These are phyloP conservation scores for Acanthamoeba divionensis DNA, from an alignment of 208 protist species.

Conservation along the genomic window DNA sequence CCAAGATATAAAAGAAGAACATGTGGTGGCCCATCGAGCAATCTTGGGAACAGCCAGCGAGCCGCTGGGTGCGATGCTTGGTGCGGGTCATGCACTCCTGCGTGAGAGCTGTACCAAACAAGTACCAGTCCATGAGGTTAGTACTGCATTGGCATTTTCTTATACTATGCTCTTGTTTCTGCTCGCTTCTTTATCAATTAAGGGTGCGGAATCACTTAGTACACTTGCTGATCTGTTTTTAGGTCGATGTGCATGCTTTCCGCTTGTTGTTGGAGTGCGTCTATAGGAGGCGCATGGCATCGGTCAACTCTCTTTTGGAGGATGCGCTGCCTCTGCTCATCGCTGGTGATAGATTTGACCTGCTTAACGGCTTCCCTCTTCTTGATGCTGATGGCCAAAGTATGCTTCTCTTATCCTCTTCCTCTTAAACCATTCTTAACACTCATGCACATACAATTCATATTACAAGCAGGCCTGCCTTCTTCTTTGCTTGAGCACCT, in stretches of 20 bases:
- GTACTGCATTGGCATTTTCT: too few relatives aligned
- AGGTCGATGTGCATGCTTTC: background rate
- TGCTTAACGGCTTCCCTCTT: background rate
- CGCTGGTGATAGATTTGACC: background rate
- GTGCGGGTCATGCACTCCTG: background rate
- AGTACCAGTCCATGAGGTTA: background rate
- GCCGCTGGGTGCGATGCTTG: slow-evolving; percentile 1
- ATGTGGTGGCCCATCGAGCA: background rate
- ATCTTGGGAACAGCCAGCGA: background rate
- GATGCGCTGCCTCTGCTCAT: background rate
- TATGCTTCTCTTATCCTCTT: background rate
- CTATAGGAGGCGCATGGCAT: background rate
- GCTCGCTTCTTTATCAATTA: too few relatives aligned
- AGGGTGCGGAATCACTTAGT: too few relatives aligned
- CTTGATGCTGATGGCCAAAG: background rate
- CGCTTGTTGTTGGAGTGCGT: slow-evolving; percentile 1
- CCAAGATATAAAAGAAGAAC: background rate
- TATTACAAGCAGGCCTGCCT: background rate
- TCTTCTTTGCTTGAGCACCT: background rate
- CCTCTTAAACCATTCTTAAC: background rate
- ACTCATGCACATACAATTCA: background rate
- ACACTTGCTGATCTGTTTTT: too few relatives aligned
- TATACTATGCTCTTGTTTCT: too few relatives aligned
- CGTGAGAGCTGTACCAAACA: background rate
- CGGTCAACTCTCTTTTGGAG: background rate